Base-by-base conservation (phyloP, 345 rosid genomes). In the Theobroma cacao region DNA sequence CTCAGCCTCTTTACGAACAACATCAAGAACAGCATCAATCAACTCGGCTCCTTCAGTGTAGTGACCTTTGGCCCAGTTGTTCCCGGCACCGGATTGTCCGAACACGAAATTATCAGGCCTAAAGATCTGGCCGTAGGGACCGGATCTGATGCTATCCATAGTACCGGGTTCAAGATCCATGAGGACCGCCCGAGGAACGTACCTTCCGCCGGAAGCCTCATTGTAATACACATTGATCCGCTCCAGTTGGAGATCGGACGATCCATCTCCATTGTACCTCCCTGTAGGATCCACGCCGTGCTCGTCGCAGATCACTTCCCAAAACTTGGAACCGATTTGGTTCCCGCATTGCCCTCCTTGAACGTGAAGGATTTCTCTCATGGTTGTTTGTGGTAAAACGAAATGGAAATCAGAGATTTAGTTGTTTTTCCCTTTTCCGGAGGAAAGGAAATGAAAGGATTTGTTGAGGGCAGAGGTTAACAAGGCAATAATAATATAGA, bases 161-260 rank as follows among this genome's bases (percentile, higher is more conserved):
- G 98, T 95, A 40, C 98, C 98, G 5, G 98, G 98, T 82, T 95
- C 98, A 53, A 95, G 98, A 88, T 95, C 98, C 98, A 95, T 95
- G 20, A 93, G 98, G 15, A 95, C 98, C 4, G 98, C 98, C 8
- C 98, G 88, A 2, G 98, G 98, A 11, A 95, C 98, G 79, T 93
- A 95, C 75, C 98, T 76, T 14, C 98, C 98, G 22, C 97, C 98
- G 18, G 98, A 88, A 1, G 98, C 98, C 78, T 95, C 98, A 12
- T 95, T 95, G 86, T 91, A 95, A 81, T 95, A 95, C 7, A 95
- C 98, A 63, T 95, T 93, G 87, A 95, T 95, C 38, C 98, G 87
- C 85, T 95, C 98, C 67, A 95, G 89, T 80, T 91, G 98, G 40
- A 88, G 85, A 85, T 91, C 95, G 24, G 90, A 86, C 9, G 85